phyloP scores from a whole-genome alignment of 75 land plant genomes.

The Sequoia sempervirens region DNA sequence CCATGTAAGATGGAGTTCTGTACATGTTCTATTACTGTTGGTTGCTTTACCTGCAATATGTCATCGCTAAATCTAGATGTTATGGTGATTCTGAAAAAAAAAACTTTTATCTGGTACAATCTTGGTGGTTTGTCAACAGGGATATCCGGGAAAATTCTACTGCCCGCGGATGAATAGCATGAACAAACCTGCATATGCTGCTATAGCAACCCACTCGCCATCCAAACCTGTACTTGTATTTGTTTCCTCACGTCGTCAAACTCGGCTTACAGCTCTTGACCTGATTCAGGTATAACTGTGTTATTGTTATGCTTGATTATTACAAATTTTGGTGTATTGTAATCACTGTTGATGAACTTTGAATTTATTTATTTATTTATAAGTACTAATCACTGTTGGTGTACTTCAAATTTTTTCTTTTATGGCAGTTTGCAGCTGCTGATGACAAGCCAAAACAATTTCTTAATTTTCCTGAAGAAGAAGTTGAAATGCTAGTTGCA shows the following conservation, averaged over 20 bases:
- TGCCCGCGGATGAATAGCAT: slow-evolving; percentile 99
- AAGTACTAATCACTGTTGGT: neutral
- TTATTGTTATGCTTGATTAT: neutral
- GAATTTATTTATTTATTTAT: neutral
- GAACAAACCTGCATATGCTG: slow-evolving; percentile 99
- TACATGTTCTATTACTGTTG: neutral
- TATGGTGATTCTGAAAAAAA: neutral
- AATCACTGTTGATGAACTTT: neutral
- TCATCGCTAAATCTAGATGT: neutral
- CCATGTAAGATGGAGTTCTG: neutral
- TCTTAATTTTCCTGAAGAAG: slow-evolving; percentile 71
- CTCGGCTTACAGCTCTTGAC: slow-evolving; percentile 93
- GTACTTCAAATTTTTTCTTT: neutral
- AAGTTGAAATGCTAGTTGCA: slow-evolving; percentile 67
- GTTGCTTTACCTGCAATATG: neutral
- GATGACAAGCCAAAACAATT: slow-evolving; percentile 92
- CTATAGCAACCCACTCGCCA: slow-evolving; percentile 96
- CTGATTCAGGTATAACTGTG: slow-evolving; percentile 81
- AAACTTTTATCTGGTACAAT: neutral
- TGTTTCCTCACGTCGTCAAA: slow-evolving; percentile 97
- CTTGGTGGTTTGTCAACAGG: slow-evolving; percentile 40
- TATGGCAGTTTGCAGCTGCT: slow-evolving; percentile 80
- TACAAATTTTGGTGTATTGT: neutral
- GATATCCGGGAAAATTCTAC: slow-evolving; percentile 96
- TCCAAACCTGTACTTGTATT: slow-evolving; percentile 92